phyloP scores from a whole-genome alignment of 1,284 basidiomycete genomes.

The Pseudozyma thailandica region DNA sequence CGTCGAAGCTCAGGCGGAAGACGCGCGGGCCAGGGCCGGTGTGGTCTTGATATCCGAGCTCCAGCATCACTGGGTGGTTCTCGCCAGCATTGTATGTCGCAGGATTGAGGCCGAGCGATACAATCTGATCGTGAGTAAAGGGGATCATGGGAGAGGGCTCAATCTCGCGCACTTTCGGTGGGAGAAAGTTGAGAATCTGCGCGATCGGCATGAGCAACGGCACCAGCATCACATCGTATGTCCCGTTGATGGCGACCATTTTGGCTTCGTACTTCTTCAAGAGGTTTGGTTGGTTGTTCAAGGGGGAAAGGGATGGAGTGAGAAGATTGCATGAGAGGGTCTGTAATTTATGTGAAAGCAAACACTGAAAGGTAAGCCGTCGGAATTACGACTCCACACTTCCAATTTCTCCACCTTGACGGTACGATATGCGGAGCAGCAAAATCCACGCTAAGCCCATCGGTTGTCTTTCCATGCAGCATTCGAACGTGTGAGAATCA shows the following conservation, averaged over 20 bases:
- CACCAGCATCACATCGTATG: constrained; percentile 51
- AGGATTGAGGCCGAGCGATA: constrained; percentile 22
- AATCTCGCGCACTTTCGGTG: constrained; percentile 36
- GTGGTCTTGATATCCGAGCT: constrained; percentile 46
- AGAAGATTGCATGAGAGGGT: too few species aligned
- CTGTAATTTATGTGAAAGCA: too few species aligned
- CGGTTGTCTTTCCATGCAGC: too few species aligned
- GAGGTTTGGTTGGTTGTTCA: not conserved
- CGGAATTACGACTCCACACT: not conserved
- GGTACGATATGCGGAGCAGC: too few species aligned
- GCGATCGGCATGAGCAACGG: constrained; percentile 38
- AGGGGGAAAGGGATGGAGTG: not conserved
- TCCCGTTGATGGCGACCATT: constrained; percentile 48
- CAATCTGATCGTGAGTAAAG: constrained; percentile 31
- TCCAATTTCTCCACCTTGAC: too few species aligned
- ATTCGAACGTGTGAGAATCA: too few species aligned
- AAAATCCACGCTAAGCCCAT: too few species aligned
- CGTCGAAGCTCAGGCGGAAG: constrained; percentile 44
- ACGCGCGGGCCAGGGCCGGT: constrained; percentile 42
- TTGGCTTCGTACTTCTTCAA: not conserved
- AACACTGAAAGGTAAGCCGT: too few species aligned
- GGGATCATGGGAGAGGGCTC: constrained; percentile 41
- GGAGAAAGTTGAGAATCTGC: constrained; percentile 44
- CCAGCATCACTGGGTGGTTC: constrained; percentile 47
- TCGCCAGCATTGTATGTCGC: constrained; percentile 20